Evolutionary conservation across 371 early-diverging fungal species (phyloP).

Genomic region (Capillidium heterosporum): DNA sequence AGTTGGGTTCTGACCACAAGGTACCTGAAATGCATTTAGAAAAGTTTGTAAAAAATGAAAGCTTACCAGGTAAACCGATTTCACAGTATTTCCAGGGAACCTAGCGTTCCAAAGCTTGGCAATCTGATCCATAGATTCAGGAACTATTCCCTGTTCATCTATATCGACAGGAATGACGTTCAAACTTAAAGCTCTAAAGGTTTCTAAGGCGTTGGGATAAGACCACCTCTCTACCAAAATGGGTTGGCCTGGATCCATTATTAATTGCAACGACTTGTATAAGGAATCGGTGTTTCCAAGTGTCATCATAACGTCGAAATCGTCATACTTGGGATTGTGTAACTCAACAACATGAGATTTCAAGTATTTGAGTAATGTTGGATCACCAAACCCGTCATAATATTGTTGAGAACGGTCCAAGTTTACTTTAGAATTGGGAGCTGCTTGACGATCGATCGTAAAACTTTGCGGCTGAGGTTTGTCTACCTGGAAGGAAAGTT

Average conservation of each 20-base stretch:
- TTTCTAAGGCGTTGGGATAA: constrained; percentile 54
- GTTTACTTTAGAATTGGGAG: background rate
- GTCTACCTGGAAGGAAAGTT: background rate
- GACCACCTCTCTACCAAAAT: constrained; percentile 54
- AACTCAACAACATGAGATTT: background rate
- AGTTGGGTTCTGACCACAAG: constrained; percentile 54
- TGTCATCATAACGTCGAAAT: constrained; percentile 32
- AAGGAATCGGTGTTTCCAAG: constrained; percentile 41
- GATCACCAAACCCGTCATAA: background rate
- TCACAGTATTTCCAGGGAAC: background rate
- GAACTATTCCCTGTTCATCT: constrained; percentile 35
- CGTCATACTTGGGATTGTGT: constrained; percentile 25
- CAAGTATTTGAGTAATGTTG: background rate
- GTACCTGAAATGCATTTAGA: constrained; percentile 16
- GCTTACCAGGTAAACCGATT: background rate
- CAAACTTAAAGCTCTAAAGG: constrained; percentile 34
- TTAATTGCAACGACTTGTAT: constrained; percentile 29
- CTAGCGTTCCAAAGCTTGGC: constrained; percentile 14
- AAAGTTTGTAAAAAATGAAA: background rate
- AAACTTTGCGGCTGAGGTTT: background rate
- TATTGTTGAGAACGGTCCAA: constrained; percentile 1
- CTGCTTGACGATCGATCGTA: background rate
- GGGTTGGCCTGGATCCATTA: constrained; percentile 32
- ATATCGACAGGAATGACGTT: constrained; percentile 24
- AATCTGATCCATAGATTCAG: constrained; percentile 21